phyloP scores from a whole-genome alignment of 192 early-diverging fungal species.

The Oehlia diaphana region DNA sequence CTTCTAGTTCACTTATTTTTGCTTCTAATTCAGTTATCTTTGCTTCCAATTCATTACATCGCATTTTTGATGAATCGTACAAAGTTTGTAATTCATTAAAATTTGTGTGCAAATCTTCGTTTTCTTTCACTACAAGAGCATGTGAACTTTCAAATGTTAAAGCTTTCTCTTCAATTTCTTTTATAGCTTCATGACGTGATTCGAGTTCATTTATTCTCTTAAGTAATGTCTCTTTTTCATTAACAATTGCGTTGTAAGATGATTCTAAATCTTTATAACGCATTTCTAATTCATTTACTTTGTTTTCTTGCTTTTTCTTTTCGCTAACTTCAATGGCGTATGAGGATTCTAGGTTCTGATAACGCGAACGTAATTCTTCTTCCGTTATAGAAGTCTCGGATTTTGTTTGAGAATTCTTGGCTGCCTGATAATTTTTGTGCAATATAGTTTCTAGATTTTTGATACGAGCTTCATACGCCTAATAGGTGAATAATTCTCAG shows the following conservation, averaged over 20 bases:
- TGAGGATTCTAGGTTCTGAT: neutral
- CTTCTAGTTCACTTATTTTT: no score
- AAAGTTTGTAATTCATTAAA: neutral
- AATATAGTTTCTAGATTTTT: slow-evolving; percentile 41
- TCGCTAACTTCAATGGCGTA: neutral
- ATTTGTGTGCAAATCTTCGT: neutral
- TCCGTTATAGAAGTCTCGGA: neutral
- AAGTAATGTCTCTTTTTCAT: slow-evolving; percentile 1
- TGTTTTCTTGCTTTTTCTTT: neutral
- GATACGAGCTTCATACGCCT: slow-evolving; percentile 46
- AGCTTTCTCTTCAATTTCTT: neutral
- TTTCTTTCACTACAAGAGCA: neutral
- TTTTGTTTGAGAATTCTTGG: neutral
- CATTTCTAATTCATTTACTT: slow-evolving; percentile 4
- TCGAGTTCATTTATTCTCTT: slow-evolving; percentile 10
- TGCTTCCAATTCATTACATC: neutral
- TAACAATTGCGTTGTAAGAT: neutral
- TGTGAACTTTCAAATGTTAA: neutral
- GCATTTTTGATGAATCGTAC: neutral
- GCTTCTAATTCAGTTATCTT: neutral
- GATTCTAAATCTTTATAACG: neutral
- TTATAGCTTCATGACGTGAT: neutral
- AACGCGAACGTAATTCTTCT: neutral
- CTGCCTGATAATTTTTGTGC: slow-evolving; percentile 39
- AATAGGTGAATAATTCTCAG: neutral